A percentile compares a stretch with the other conserved stretches of the same genome.
These are phyloP conservation scores for Colletotrichum navitas DNA, from an alignment of 2,329 filamentous ascomycete species.

Conservation along the genomic window DNA sequence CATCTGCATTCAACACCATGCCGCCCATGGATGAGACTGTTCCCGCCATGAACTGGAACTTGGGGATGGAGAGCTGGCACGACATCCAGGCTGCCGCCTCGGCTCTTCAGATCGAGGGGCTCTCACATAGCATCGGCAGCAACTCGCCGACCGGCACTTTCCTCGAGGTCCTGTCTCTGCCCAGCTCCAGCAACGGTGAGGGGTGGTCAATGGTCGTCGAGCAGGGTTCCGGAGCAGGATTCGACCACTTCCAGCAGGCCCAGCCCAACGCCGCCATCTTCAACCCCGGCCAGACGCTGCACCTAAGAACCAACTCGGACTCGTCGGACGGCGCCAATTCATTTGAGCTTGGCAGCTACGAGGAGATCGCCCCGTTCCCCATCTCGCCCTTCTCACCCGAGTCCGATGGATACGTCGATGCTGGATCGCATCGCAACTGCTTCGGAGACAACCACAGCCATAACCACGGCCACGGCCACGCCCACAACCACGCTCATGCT, in stretches of 20 bases:
- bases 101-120: slow-evolving; percentile 64
- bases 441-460: slow-evolving; percentile 67
- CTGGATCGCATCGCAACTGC: slow-evolving; percentile 71
- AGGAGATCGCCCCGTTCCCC: slow-evolving; percentile 79
- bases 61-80: slow-evolving; percentile 80
- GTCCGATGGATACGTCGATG: slow-evolving; percentile 80
- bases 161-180: slow-evolving; percentile 86
- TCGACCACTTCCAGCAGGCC: slow-evolving; percentile 73
- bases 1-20: slow-evolving; percentile 71
- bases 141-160: slow-evolving; percentile 67
- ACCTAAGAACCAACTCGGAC: slow-evolving; percentile 88
- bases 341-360: slow-evolving; percentile 81
- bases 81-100: slow-evolving; percentile 76
- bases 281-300: slow-evolving; percentile 91
- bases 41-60: slow-evolving; percentile 71
- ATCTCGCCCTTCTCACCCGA: slow-evolving; percentile 86
- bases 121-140: slow-evolving; percentile 59
- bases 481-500: slow-evolving; percentile 53
- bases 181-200: slow-evolving; percentile 80
- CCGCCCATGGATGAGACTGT: slow-evolving; percentile 66
- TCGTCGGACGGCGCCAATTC: slow-evolving; percentile 80
- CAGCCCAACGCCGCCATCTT: slow-evolving; percentile 78
- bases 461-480: slow-evolving; percentile 50
- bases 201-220: slow-evolving; percentile 81
- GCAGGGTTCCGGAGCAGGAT: slow-evolving; percentile 56